Base-by-base conservation (phyloP, 2,329 filamentous ascomycete species). In the Ophiostoma perfectum region DNA sequence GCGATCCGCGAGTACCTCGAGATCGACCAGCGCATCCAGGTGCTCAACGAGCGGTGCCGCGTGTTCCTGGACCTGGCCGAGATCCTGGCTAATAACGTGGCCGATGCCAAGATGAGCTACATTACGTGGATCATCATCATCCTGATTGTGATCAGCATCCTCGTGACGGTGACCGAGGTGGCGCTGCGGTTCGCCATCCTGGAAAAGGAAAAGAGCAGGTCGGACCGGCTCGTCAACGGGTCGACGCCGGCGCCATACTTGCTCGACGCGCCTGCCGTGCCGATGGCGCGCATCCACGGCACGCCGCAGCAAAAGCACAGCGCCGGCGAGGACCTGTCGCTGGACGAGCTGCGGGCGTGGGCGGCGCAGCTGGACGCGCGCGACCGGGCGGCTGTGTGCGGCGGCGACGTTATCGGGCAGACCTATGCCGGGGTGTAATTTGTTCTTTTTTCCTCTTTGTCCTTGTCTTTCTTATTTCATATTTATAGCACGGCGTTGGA, bases 121-220 rank as follows among this genome's bases (percentile, higher is more conserved):
- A 96, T 97, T 76, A 99, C 95, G 0, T 98, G 94, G 94, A 98
- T 99, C 78, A 90, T 98, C 78, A 99, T 99, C 75, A 84, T 97
- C 63, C 85, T 99, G 63, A 99, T 99, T 76, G 79, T 96, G 64
- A 82, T 98, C 73, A 94, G 90, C 76, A 98, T 99, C 75, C 82
- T 93, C 66, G 92, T 99, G 67, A 98, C 95, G 1, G 90, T 92
- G 66, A 89, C 90, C 3, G 95, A 99, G 79, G 94, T 98, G 8
- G 87, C 90, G 67, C 81, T 99, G 66, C 86, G 95, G 6, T 98
- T 98, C 75, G 88, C 84, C 41, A 90, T 97, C 67, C 80, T 97
- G 70, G 78, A 78, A 27, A 80, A 77, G 70, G 78, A 78, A 38
- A 80, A 77, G 72, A 78, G 79, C 62, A 81, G 79, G 71, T 75